Conservation (phyloP, 495 filamentous ascomycete species). For the Penicillium mononematosum region DNA sequence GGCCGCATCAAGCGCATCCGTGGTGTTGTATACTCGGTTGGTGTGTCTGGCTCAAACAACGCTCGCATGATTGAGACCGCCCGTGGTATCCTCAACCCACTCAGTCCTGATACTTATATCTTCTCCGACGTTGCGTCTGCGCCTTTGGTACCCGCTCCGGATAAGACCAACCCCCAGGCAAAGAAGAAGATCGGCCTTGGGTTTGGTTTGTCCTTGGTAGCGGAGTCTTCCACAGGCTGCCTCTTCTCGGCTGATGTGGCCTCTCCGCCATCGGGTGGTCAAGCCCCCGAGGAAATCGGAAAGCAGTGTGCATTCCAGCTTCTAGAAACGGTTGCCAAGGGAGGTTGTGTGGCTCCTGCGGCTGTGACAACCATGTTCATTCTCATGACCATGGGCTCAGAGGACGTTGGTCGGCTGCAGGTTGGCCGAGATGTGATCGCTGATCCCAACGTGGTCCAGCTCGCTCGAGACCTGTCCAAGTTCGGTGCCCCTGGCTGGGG, state of each 20-base stretch:
- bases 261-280: slow-evolving; percentile 75
- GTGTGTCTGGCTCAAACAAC: slow-evolving; percentile 88
- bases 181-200: slow-evolving; percentile 78
- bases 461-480: slow-evolving; percentile 77
- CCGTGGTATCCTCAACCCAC: slow-evolving; percentile 79
- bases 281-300: slow-evolving; percentile 86
- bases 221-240: slow-evolving; percentile 82
- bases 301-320: slow-evolving; percentile 84
- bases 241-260: slow-evolving; percentile 85
- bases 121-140: slow-evolving; percentile 74
- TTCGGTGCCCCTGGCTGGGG: slow-evolving; percentile 90
- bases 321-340: slow-evolving; percentile 74
- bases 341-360: slow-evolving; percentile 73
- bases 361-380: slow-evolving; percentile 71
- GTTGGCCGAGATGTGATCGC: slow-evolving; percentile 70
- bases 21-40: slow-evolving; percentile 89
- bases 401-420: slow-evolving; percentile 66
- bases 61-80: slow-evolving; percentile 91
- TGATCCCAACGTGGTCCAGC: slow-evolving; percentile 70
- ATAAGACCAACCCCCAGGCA: slow-evolving; percentile 56
- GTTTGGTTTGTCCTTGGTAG: slow-evolving; percentile 86
- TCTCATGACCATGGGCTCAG: slow-evolving; percentile 93
- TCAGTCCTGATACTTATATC: slow-evolving; percentile 84
- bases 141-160: slow-evolving; percentile 62
- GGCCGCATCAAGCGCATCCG: slow-evolving; percentile 86